A percentile compares a stretch with the other conserved stretches of the same genome.
phyloP scores from a whole-genome alignment of 1,139 yeast genomes.

The Taphrina sp. region DNA sequence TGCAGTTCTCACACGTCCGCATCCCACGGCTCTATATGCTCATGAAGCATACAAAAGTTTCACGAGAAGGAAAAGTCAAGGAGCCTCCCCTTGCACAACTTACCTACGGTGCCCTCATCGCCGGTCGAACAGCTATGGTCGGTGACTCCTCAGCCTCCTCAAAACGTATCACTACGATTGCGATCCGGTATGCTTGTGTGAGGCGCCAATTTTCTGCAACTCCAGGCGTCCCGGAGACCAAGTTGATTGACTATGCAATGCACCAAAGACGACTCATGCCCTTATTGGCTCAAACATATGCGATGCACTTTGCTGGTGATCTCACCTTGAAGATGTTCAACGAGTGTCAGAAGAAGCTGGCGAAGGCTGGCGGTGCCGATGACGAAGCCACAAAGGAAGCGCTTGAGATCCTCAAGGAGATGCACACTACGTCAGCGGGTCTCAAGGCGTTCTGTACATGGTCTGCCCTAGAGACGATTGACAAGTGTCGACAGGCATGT shows the following conservation, averaged over 20 bases:
- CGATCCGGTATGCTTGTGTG: conserved; percentile 82
- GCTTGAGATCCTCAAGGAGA: conserved; percentile 65
- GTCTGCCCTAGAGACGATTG: conserved; percentile 75
- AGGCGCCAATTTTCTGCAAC: conserved; percentile 67
- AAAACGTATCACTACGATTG: conserved; percentile 77
- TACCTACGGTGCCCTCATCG: conserved; percentile 79
- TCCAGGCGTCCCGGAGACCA: conserved; percentile 21
- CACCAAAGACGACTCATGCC: conserved; percentile 32
- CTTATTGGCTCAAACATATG: conserved; percentile 54
- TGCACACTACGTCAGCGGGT: conserved; percentile 84
- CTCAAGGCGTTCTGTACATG: conserved; percentile 88
- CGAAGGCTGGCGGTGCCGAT: conserved; percentile 40
- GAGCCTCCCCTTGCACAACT: conserved; percentile 78
- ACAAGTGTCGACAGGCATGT: conserved; percentile 90
- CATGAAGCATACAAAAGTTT: conserved; percentile 74
- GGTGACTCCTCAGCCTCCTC: conserved; percentile 77
- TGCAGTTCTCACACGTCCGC: conserved; percentile 71
- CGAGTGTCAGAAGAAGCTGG: conserved; percentile 56
- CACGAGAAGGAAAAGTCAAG: conserved; percentile 64
- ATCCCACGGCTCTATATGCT: conserved; percentile 83
- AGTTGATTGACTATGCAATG: conserved; percentile 27
- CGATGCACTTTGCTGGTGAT: conserved; percentile 70
- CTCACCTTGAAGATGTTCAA: conserved; percentile 59
- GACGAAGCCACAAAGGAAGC: conserved; percentile 48
- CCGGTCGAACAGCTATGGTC: conserved; percentile 89